A percentile compares a stretch with the other conserved stretches of the same genome.
phyloP scores from a whole-genome alignment of 2,329 filamentous ascomycete genomes.

The Penicillium sp. region DNA sequence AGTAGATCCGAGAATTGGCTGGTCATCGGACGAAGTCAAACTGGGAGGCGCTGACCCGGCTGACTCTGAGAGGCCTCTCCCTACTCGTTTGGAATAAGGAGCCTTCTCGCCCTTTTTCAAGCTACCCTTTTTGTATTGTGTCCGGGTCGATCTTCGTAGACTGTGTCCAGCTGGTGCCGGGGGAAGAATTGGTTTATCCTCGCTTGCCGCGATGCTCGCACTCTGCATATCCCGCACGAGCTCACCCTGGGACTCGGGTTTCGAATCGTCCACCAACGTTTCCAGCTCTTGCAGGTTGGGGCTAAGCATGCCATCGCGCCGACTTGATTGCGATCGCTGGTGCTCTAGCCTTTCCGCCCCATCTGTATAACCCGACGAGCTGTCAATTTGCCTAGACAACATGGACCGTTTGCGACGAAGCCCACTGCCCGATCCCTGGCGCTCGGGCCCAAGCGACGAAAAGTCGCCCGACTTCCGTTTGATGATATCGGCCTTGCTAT shows the following conservation, averaged over 20 bases:
- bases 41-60: slow-evolving; percentile 56
- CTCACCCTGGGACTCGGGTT: slow-evolving; percentile 67
- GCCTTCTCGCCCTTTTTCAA: slow-evolving; percentile 76
- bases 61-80: slow-evolving; percentile 62
- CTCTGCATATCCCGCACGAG: slow-evolving; percentile 47
- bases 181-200: slow-evolving; percentile 86
- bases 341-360: slow-evolving; percentile 79
- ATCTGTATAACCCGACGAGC: slow-evolving; percentile 74
- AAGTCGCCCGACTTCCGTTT: slow-evolving; percentile 79
- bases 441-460: slow-evolving; percentile 57
- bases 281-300: slow-evolving; percentile 74
- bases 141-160: slow-evolving; percentile 85
- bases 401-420: slow-evolving; percentile 91
- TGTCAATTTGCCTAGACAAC: slow-evolving; percentile 89
- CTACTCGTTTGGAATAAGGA: slow-evolving; percentile 74
- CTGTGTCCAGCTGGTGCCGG: slow-evolving; percentile 74
- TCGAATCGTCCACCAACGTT: slow-evolving; percentile 79
- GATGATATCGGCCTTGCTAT: slow-evolving; percentile 89
- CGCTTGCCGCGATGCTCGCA: slow-evolving; percentile 52
- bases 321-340: slow-evolving; percentile 66
- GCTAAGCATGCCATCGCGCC: slow-evolving; percentile 56
- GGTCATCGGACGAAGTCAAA: slow-evolving; percentile 38
- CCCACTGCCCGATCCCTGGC: slow-evolving; percentile 60
- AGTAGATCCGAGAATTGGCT: slow-evolving; percentile 37
- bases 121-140: slow-evolving; percentile 88